Evolutionary conservation across 2,329 filamentous ascomycete genomes (phyloP).

Genomic region (Alternaria atra): DNA sequence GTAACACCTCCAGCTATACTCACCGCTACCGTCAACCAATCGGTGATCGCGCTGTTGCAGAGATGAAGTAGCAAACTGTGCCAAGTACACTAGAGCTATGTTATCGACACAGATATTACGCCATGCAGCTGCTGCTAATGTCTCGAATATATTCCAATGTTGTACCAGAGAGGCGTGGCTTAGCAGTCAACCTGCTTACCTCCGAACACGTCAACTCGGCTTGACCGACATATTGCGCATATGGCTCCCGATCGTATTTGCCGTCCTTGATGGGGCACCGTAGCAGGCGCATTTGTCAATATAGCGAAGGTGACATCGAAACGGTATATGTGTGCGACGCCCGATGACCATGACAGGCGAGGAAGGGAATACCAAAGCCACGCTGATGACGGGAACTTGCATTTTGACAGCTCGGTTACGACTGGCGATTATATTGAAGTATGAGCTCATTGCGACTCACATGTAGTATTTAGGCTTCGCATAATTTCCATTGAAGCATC

Average conservation of each 20-base stretch:
- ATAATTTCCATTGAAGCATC: conserved; percentile 1
- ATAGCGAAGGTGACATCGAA: conserved; percentile 10
- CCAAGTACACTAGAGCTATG: conserved; percentile 1
- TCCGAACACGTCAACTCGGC: conserved; percentile 19
- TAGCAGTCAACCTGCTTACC: conserved; percentile 11
- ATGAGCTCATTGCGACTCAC: conserved; percentile 10
- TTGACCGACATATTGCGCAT: conserved; percentile 13
- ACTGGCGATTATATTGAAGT: neutral
- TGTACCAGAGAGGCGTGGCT: conserved; percentile 10
- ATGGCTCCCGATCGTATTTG: neutral
- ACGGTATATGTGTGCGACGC: conserved; percentile 12
- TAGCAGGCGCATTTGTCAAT: conserved; percentile 5
- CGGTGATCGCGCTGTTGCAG: neutral
- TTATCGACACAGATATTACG: conserved; percentile 8
- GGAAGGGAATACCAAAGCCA: conserved; percentile 19
- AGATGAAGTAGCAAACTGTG: conserved; percentile 16
- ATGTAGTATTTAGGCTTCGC: conserved; percentile 8
- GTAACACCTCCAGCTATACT: conserved; percentile 17
- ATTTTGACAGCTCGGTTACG: conserved; percentile 30
- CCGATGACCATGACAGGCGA: conserved; percentile 9
- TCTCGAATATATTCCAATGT: conserved; percentile 8
- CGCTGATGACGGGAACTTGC: conserved; percentile 23
- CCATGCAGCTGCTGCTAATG: conserved; percentile 13
- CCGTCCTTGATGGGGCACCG: conserved; percentile 10
- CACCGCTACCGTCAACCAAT: conserved; percentile 23